Percentiles rank a stretch among this genome's conserved stretches.
These are phyloP conservation scores for Hymenoscyphus occultus DNA, from an alignment of 2,329 filamentous ascomycete genomes.

Conservation along the genomic window DNA sequence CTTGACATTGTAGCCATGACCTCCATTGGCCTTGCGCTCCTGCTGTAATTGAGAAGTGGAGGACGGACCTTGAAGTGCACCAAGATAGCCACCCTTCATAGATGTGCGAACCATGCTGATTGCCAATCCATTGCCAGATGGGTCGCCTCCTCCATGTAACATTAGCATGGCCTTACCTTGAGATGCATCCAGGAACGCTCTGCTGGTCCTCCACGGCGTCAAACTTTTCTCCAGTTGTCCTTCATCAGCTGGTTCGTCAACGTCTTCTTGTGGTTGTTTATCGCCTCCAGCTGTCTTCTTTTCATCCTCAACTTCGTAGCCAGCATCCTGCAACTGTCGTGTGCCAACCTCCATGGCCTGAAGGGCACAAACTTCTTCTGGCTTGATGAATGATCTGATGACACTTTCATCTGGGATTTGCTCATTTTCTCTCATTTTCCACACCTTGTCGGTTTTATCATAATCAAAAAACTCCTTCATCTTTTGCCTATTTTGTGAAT, in stretches of 20 bases:
- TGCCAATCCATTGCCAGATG: slow-evolving; percentile 86
- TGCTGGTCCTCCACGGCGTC: slow-evolving; percentile 94
- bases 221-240: slow-evolving; percentile 75
- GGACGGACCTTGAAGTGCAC: slow-evolving; percentile 67
- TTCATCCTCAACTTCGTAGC: slow-evolving; percentile 67
- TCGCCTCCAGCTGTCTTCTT: slow-evolving; percentile 53
- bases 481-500: slow-evolving; percentile 94
- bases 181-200: slow-evolving; percentile 92
- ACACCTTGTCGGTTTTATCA: slow-evolving; percentile 78
- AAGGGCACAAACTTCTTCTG: slow-evolving; percentile 90
- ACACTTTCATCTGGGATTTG: slow-evolving; percentile 74
- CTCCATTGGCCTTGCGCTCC: slow-evolving; percentile 83
- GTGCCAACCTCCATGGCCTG: slow-evolving; percentile 96
- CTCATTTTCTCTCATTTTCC: slow-evolving; percentile 74
- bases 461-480: slow-evolving; percentile 95
- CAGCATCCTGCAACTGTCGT: slow-evolving; percentile 86
- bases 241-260: slow-evolving; percentile 29
- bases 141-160: slow-evolving; percentile 90
- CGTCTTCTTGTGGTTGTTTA: slow-evolving; percentile 24
- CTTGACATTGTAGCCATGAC: slow-evolving; percentile 96
- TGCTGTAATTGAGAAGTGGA: slow-evolving; percentile 64
- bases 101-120: slow-evolving; percentile 98
- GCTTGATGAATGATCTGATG: slow-evolving; percentile 85
- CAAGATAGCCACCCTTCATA: slow-evolving; percentile 96
- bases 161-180: slow-evolving; percentile 96